Conservation (phyloP, 768 basidiomycete species). For the Phaeotremella skinneri region DNA sequence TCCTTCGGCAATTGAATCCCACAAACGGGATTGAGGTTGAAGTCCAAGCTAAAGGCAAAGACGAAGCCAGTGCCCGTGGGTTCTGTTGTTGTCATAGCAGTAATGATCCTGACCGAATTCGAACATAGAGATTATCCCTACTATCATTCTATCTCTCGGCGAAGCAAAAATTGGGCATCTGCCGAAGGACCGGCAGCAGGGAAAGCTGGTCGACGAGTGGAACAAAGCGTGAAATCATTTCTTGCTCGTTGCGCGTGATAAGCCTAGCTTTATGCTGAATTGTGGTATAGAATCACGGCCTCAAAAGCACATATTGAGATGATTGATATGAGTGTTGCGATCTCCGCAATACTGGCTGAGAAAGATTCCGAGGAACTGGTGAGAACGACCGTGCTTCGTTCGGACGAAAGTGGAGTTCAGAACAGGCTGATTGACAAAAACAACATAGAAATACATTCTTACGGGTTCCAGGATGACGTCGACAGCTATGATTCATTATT, state of each 20-base stretch:
- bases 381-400: slow-evolving; percentile 45
- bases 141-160: slow-evolving; percentile 58
- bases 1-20: slow-evolving; percentile 72
- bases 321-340: slow-evolving; percentile 71
- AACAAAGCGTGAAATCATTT: slow-evolving; percentile 55
- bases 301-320: slow-evolving; percentile 66
- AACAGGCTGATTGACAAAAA: neutral
- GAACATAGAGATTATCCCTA: slow-evolving; percentile 64
- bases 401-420: neutral
- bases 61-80: slow-evolving; percentile 40
- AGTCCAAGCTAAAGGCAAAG: slow-evolving; percentile 58
- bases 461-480: slow-evolving; percentile 75
- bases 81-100: neutral
- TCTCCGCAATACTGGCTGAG: slow-evolving; percentile 75
- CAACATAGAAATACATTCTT: slow-evolving; percentile 68
- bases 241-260: neutral
- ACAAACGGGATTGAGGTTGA: slow-evolving; percentile 62
- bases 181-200: slow-evolving; percentile 75
- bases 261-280: neutral
- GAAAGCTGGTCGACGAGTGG: slow-evolving; percentile 88
- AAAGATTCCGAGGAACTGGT: slow-evolving; percentile 93
- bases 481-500: slow-evolving; percentile 78
- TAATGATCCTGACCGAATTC: slow-evolving; percentile 10
- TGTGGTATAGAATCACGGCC: slow-evolving; percentile 55
- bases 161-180: slow-evolving; percentile 62